Percentiles rank a stretch among this genome's conserved stretches.
phyloP scores from a whole-genome alignment of 1,284 basidiomycete genomes.

The Schizophyllum amplum region DNA sequence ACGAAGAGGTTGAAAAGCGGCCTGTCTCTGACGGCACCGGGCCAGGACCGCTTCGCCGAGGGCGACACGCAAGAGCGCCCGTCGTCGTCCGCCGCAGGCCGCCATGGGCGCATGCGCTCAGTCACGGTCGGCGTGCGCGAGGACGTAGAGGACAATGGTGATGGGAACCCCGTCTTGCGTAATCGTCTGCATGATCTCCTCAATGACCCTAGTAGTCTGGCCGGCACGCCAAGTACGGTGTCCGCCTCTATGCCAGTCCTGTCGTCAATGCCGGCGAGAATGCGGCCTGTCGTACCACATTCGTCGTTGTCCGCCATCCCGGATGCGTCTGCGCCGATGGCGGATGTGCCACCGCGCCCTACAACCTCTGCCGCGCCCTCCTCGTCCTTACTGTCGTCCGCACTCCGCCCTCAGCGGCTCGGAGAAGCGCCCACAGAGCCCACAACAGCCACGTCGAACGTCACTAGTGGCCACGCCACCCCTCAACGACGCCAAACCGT shows the following conservation, averaged over 20 bases:
- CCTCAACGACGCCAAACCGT: not conserved
- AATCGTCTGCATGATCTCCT: conserved; percentile 29
- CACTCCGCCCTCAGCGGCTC: not conserved
- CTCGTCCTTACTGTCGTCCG: not conserved
- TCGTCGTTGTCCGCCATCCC: not conserved
- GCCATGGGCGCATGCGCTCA: not conserved
- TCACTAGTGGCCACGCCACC: not conserved
- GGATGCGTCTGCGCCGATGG: not conserved
- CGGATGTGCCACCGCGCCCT: not conserved
- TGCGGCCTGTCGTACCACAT: not conserved
- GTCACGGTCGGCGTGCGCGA: not conserved
- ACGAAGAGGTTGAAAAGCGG: not conserved
- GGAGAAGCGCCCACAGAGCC: not conserved
- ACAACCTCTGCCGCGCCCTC: not conserved
- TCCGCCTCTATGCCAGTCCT: not conserved
- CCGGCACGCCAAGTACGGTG: not conserved
- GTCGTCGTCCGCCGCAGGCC: not conserved
- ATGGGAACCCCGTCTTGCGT: conserved; percentile 17
- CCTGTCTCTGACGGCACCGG: not conserved
- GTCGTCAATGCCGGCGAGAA: not conserved
- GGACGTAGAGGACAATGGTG: not conserved
- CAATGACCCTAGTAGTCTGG: conserved; percentile 13
- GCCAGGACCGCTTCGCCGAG: no score
- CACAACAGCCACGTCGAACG: not conserved
- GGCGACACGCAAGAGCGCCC: not conserved